Evolutionary conservation across 108 stramenopile genomes (phyloP).

Genomic region (Phaeodactylum tricornutum): DNA sequence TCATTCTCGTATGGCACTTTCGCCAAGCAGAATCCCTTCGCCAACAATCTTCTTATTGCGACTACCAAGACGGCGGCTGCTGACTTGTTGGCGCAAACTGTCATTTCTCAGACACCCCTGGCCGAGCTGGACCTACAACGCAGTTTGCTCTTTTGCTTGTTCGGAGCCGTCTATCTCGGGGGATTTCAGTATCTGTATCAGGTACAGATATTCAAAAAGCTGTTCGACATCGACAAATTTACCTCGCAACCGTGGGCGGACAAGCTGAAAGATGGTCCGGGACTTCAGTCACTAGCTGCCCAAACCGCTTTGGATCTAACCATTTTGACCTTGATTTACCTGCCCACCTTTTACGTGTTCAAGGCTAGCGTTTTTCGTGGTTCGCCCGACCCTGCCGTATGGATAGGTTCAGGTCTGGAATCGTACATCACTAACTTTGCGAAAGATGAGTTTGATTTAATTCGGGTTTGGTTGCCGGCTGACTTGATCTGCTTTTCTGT

Average conservation of each 20-base stretch:
- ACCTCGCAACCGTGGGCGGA: slow-evolving; percentile 37
- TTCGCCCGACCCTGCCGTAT: slow-evolving; percentile 29
- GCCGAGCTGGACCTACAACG: slow-evolving; percentile 35
- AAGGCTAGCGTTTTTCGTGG: slow-evolving; percentile 54
- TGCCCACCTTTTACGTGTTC: slow-evolving; percentile 68
- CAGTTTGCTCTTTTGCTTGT: slow-evolving; percentile 33
- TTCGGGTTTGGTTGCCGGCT: slow-evolving; percentile 49
- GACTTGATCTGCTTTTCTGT: slow-evolving; percentile 55
- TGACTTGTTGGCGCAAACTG: slow-evolving; percentile 39
- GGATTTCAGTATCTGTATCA: slow-evolving; percentile 68
- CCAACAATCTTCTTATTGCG: slow-evolving; percentile 46
- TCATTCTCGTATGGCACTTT: slow-evolving; percentile 34
- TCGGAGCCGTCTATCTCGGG: slow-evolving; percentile 46
- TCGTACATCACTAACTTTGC: slow-evolving; percentile 37
- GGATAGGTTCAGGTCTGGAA: slow-evolving; percentile 33
- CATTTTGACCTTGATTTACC: slow-evolving; percentile 38
- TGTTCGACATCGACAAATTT: slow-evolving; percentile 56
- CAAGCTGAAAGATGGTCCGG: slow-evolving; percentile 37
- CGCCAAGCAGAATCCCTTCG: slow-evolving; percentile 31
- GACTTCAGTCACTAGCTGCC: slow-evolving; percentile 35
- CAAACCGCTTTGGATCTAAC: slow-evolving; percentile 53
- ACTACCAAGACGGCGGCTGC: slow-evolving; percentile 42
- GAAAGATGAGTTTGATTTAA: slow-evolving; percentile 45
- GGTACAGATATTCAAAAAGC: slow-evolving; percentile 50
- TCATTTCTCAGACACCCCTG: slow-evolving; percentile 37